Conservation (phyloP, 1,284 basidiomycete species). For the Caloboletus firmus region DNA sequence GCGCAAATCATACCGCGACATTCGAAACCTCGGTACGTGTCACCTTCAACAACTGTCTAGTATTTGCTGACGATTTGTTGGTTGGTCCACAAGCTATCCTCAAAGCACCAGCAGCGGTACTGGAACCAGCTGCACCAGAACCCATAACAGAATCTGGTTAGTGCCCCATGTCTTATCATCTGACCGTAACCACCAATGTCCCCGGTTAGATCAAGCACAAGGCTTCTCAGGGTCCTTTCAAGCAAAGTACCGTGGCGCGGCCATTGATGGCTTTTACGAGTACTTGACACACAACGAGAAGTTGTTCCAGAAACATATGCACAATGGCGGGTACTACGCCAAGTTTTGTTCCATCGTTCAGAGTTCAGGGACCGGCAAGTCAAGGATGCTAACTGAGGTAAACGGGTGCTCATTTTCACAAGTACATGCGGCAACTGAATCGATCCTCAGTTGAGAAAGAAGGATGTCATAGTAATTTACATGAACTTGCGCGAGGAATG, state of each 20-base stretch:
- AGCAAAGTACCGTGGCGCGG: neutral
- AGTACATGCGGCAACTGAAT: neutral
- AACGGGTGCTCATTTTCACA: neutral
- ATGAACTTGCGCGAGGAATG: neutral
- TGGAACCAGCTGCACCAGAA: neutral
- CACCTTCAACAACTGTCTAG: too few species aligned
- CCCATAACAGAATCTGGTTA: neutral
- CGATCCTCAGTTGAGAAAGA: neutral
- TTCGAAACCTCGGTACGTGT: neutral
- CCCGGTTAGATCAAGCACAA: neutral
- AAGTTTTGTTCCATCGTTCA: constrained; percentile 21
- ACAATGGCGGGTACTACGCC: constrained; percentile 4
- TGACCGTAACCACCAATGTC: neutral
- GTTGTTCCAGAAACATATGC: neutral
- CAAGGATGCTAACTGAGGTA: constrained; percentile 20
- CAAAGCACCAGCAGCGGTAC: neutral
- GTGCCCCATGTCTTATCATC: neutral
- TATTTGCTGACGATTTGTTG: too few species aligned
- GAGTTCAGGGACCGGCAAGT: constrained; percentile 25
- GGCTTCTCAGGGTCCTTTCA: neutral
- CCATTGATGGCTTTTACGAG: neutral
- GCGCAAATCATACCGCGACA: neutral
- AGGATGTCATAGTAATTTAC: neutral
- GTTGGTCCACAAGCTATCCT: constrained; percentile 23
- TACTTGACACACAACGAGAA: neutral